Evolutionary conservation across 2,329 filamentous ascomycete species (phyloP).

Genomic region (Pestalotiopsis sp.): DNA sequence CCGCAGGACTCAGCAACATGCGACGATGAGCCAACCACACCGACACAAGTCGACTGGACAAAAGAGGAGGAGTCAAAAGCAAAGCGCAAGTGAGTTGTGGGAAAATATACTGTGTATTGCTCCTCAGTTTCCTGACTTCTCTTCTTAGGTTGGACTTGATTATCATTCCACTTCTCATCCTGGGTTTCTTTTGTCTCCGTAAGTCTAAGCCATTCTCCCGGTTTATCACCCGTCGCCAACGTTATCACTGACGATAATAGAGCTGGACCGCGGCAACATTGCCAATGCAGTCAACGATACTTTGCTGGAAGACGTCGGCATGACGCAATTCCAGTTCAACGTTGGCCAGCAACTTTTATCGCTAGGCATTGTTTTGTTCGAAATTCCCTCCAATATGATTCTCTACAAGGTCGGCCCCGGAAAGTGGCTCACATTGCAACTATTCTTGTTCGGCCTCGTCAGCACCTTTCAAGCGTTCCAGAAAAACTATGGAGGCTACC

Average conservation of each 20-base stretch:
- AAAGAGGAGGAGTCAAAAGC: conserved; percentile 18
- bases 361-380: conserved; percentile 45
- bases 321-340: conserved; percentile 40
- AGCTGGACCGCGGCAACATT: conserved; percentile 45
- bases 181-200: conserved; percentile 16
- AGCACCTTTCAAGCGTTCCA: conserved; percentile 58
- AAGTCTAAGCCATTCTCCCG: conserved; percentile 10
- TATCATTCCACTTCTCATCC: conserved; percentile 12
- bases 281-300: conserved; percentile 51
- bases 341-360: conserved; percentile 32
- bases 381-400: conserved; percentile 54
- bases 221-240: not conserved
- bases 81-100: conserved; percentile 19
- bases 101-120: too few relatives aligned
- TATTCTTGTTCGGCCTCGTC: conserved; percentile 56
- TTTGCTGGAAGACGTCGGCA: conserved; percentile 51
- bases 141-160: conserved; percentile 9
- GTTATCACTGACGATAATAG: not conserved
- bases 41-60: conserved; percentile 17
- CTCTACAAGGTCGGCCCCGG: conserved; percentile 50
- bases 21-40: not conserved
- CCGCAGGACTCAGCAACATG: not conserved
- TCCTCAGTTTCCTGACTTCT: not conserved
- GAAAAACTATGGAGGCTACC: conserved; percentile 46
- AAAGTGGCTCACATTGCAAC: conserved; percentile 50